Percentiles rank a stretch among this genome's conserved stretches.
These are phyloP conservation scores for Metschnikowia borealis DNA, from an alignment of 805 yeast genomes.

Conservation along the genomic window DNA sequence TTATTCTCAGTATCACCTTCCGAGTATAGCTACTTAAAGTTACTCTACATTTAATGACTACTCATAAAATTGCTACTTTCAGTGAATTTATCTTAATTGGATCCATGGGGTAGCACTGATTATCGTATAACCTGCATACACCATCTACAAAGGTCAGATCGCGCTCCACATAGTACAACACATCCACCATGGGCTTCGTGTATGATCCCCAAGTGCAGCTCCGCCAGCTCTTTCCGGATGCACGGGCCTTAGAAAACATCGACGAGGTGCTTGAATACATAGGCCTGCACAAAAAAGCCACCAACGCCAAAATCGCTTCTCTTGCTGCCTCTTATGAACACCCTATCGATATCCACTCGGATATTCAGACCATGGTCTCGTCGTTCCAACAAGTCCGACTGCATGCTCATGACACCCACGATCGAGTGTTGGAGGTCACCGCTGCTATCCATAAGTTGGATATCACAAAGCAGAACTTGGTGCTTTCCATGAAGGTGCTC, in stretches of 20 bases:
- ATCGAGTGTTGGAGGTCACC: conserved; percentile 65
- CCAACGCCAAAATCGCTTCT: conserved; percentile 43
- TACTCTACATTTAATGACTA: too few species aligned
- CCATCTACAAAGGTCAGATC: neutral
- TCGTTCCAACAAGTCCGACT: conserved; percentile 46
- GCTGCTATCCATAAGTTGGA: conserved; percentile 74
- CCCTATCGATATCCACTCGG: conserved; percentile 21
- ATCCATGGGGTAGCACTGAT: too few species aligned
- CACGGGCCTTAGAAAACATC: conserved; percentile 13
- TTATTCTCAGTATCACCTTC: too few species aligned
- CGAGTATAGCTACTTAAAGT: too few species aligned
- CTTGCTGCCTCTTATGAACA: conserved; percentile 34
- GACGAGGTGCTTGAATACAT: conserved; percentile 14
- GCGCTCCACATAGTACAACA: neutral
- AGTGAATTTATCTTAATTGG: too few species aligned
- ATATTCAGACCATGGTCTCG: conserved; percentile 38
- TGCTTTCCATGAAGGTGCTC: conserved; percentile 77
- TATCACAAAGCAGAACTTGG: conserved; percentile 77
- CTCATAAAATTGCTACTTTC: too few species aligned
- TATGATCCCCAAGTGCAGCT: conserved; percentile 18
- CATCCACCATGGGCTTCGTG: conserved; percentile 16
- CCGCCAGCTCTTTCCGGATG: conserved; percentile 15
- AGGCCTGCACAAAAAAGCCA: conserved; percentile 36
- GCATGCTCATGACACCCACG: conserved; percentile 53
- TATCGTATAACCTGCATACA: neutral